Base-by-base conservation (phyloP, 2,329 filamentous ascomycete genomes). In the Aplosporella prunicola region DNA sequence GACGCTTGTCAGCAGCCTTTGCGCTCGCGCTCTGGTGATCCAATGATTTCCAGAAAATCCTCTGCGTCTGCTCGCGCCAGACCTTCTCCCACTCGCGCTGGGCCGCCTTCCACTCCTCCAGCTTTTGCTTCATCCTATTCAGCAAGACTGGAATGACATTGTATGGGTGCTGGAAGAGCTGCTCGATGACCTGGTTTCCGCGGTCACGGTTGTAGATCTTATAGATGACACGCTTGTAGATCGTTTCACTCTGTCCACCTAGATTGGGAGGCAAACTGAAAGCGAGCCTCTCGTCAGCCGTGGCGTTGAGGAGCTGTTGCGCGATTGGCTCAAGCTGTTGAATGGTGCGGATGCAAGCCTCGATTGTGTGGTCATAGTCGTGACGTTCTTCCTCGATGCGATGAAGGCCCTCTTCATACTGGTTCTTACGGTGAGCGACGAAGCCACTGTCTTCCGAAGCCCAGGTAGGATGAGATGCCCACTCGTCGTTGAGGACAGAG, bases 81-180 rank as follows among this genome's bases (percentile, higher is more conserved):
- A 98, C 87, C 62, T 95, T 95, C 60, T 96, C 88, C 91, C 91
- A 98, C 57, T 98, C 93, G 20, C 91, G 85, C 69, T 84, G 88
- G 5, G 86, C 89, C 48, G 93, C 88, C 46, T 93, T 86, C 91
- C 91, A 98, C 52, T 96, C 88, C 59, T 98, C 91, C 29, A 93
- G 80, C 58, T 96, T 95, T 52, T 93, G 85, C 64, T 96, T 96
- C 49, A 98, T 72, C 9, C 91, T 77, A 35, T 84, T 81, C 43
- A 98, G 68, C 18, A 98, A 74, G 24, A 96, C 78, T 0, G 91
- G 91, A 2, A 98, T 78, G 3, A 96, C 88, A 25, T 80, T 79
- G 52, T 83, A 88, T 0, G 91, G 91, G 38, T 83, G 74, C 27
- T 71, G 71, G 56, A 93, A 93, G 64, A 98, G 78, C 52, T 93